Percentiles rank a stretch among this genome's conserved stretches.
Evolutionary conservation across 2,329 filamentous ascomycete genomes (phyloP).

Genomic region (Talaromyces sp.): DNA sequence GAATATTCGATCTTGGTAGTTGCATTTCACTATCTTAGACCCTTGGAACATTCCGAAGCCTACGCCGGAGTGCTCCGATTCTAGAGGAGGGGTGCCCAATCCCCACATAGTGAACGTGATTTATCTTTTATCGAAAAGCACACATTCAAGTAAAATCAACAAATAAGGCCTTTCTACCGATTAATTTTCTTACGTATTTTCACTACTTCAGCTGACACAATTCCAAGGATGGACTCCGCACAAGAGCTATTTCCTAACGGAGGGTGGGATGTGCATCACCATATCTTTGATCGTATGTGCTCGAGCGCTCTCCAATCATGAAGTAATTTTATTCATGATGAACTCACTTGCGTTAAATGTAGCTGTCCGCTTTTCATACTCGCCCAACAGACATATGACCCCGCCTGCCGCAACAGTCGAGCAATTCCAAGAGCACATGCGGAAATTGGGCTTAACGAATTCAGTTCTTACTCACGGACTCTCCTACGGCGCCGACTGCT

Average conservation of each 20-base stretch:
- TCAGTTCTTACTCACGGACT: conserved; percentile 33
- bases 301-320: neutral
- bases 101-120: neutral
- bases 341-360: neutral
- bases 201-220: neutral
- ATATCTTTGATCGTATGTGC: conserved; percentile 28
- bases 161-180: neutral
- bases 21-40: neutral
- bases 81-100: neutral
- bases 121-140: neutral
- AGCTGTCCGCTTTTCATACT: conserved; percentile 19
- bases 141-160: neutral
- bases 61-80: neutral
- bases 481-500: conserved; percentile 32
- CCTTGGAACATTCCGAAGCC: neutral
- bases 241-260: conserved; percentile 21
- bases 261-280: conserved; percentile 28
- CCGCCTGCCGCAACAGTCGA: conserved; percentile 22
- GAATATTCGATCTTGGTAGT: no score
- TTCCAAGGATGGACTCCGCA: neutral
- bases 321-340: neutral
- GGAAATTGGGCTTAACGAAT: conserved; percentile 23
- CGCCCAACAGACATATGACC: conserved; percentile 21
- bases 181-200: neutral
- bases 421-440: conserved; percentile 20